Percentiles rank a stretch among this genome's conserved stretches.
Conservation (phyloP, 2,329 filamentous ascomycete genomes). For the Zymoseptoria ardabiliae region DNA sequence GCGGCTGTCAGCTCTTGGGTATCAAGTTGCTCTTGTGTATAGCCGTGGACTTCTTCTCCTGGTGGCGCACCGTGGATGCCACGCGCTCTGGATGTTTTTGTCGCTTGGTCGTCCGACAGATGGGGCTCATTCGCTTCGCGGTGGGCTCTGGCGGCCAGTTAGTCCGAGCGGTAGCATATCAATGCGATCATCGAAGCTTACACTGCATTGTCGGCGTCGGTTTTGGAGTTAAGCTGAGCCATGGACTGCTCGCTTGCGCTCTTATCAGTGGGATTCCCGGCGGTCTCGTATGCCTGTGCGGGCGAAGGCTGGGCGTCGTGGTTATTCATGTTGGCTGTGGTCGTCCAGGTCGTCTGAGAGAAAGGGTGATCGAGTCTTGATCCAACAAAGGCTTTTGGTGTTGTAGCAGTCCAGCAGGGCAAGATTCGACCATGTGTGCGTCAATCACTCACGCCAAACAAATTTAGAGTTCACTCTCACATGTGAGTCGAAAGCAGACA, state of each 20-base stretch:
- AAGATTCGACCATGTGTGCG: not conserved
- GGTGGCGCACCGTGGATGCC: slow-evolving; percentile 39
- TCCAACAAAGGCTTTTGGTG: not conserved
- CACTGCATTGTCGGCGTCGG: slow-evolving; percentile 22
- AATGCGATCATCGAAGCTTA: slow-evolving; percentile 5
- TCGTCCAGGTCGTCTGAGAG: not conserved
- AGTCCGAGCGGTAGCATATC: not conserved
- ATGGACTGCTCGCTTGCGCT: slow-evolving; percentile 33
- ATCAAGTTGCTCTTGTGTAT: slow-evolving; percentile 36
- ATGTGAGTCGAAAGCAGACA: not conserved
- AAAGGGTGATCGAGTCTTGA: not conserved
- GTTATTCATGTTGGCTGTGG: slow-evolving; percentile 28
- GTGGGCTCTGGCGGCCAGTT: slow-evolving; percentile 22
- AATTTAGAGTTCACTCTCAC: not conserved
- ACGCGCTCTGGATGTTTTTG: slow-evolving; percentile 32
- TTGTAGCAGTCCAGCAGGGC: not conserved
- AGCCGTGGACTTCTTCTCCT: slow-evolving; percentile 38
- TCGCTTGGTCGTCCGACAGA: slow-evolving; percentile 30
- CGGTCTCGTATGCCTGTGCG: slow-evolving; percentile 39
- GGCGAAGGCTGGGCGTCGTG: slow-evolving; percentile 37
- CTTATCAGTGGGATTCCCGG: slow-evolving; percentile 40
- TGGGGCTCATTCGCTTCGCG: slow-evolving; percentile 32
- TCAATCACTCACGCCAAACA: slow-evolving; percentile 1
- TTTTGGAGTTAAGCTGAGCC: slow-evolving; percentile 30
- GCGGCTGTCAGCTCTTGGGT: slow-evolving; percentile 41